Evolutionary conservation across 768 basidiomycete genomes (phyloP), one percentile per base, ranked within the genome.

Genomic region (Postia placenta): DNA sequence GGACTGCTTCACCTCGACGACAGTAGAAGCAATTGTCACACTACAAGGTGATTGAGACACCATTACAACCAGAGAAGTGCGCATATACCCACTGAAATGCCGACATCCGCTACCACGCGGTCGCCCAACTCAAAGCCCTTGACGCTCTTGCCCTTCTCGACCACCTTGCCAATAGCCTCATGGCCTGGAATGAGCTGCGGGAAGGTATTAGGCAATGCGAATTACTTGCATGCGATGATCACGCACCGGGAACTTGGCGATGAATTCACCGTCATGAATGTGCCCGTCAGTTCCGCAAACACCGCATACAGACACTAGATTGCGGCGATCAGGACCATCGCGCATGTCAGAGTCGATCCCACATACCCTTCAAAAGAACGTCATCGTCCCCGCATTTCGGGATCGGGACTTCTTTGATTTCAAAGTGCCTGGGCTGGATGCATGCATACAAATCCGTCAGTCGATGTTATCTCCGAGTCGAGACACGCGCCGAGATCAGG

Each of bases 21-120:
- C 92, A 94, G 69, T 82, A 92, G 69, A 92, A 91, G 66, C 92
- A 94, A 50, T 73, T 75, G 17, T 81, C 85, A 69, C 92, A 93
- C 87, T 90, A 56, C 38, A 33, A 19, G 35, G 35, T 30, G 20
- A 35, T 33, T 49, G 37, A 45, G 28, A 46, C 49, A 42, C 43
- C 36, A 47, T 44, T 42, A 5, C 14, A 15, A 9, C 3, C 24
- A 5, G 14, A 38, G 22, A 47, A 27, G 19, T 25, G 38, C 24
- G 45, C 47, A 26, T n/a, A 47, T 19, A 27, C 82, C 60, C 51
- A 86, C 87, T 36, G 83, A 82, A 49, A 79, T 72, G 50, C 83
- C 78, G 24, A 86, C 85, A 64, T 95, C 92, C 23, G 87, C 88
- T 44, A 89, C 92, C 60, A 85, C 83, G 45, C 90, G 81, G 62